These are phyloP conservation scores for Leccinum subrobustum DNA, from an alignment of 1,284 basidiomycete species.

Conservation along the genomic window DNA sequence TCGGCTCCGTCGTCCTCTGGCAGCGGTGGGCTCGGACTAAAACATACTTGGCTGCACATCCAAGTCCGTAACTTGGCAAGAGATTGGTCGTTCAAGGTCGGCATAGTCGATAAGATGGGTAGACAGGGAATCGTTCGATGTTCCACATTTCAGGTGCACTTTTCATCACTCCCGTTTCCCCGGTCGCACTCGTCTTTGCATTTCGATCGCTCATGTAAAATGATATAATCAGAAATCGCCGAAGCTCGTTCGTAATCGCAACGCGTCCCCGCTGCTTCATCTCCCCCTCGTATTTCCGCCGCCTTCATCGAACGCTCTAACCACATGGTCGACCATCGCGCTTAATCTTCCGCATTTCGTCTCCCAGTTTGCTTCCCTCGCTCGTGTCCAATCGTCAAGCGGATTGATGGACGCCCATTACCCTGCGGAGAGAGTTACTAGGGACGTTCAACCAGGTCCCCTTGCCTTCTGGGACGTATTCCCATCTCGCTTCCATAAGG, in stretches of 20 bases:
- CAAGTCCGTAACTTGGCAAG: conserved; percentile 70
- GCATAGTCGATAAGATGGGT: conserved; percentile 64
- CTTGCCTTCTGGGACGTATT: conserved; percentile 59
- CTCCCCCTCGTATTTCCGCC: conserved; percentile 51
- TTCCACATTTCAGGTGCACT: conserved; percentile 78
- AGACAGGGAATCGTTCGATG: conserved; percentile 63
- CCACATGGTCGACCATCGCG: too few species aligned
- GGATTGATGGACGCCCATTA: too few species aligned
- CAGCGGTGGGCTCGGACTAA: conserved; percentile 54
- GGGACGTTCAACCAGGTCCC: conserved; percentile 18
- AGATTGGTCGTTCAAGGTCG: conserved; percentile 77
- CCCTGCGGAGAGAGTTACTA: too few species aligned
- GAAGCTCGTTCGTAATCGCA: conserved; percentile 41
- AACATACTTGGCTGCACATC: conserved; percentile 72
- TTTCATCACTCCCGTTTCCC: background rate
- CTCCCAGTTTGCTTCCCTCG: too few species aligned
- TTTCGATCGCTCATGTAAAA: conserved; percentile 7
- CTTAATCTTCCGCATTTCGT: too few species aligned
- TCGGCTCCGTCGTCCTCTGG: conserved; percentile 13
- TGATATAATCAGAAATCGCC: conserved; percentile 51
- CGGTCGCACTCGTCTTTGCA: background rate
- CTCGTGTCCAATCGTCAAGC: too few species aligned
- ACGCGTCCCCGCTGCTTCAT: conserved; percentile 58
- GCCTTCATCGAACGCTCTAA: too few species aligned
- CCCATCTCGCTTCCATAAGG: conserved; percentile 67